Base-by-base conservation (phyloP, 176 grass and related monocot genomes). In the Olyra latifolia region DNA sequence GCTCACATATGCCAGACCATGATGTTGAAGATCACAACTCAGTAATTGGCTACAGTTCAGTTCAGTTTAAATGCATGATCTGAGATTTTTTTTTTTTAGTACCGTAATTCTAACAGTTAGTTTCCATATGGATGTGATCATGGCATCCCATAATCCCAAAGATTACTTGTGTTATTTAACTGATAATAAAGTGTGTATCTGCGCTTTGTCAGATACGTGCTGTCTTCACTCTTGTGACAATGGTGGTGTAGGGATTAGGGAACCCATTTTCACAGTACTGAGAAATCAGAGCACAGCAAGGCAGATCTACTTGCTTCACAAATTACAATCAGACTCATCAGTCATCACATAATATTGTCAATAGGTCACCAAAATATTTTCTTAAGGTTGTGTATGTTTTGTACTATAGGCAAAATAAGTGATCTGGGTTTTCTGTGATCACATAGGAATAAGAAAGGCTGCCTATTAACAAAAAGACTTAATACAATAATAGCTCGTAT, bases 41-140 rank as follows among this genome's bases (percentile, higher is more conserved):
- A 79, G 0, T 25, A 52, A 41, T 49, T 67, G 14, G 14, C 19
- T 62, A 70, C 24, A 70, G 19, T 35, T 62, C 24, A 70, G 19
- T 35, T 52, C 54, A 87, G 53, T 1, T 28, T 39, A 53, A 66
- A 42, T 3, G 54, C 11, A 42, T 38, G 17, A 38, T 58, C 39
- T 43, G 35, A 76, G 55, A 23, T 56, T 62, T n/a, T n/a, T n/a
- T n/a, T n/a, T n/a, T n/a, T 53, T 14, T 5, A 57, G 9, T 74
- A 74, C 1, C 38, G 65, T 30, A 85, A 25, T 24, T 73, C 13
- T 20, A 66, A 35, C 13, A 80, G 9, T 80, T 74, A 72, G n/a
- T 71, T 28, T 52, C 13, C 46, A 57, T 41, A 77, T 48, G 38
- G 65, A 77, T 82, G 45, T 8, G 9, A 42, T 53, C 46, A 53